These are phyloP conservation scores for Candida sp. DNA, from an alignment of 1,139 yeast genomes.

Conservation along the genomic window DNA sequence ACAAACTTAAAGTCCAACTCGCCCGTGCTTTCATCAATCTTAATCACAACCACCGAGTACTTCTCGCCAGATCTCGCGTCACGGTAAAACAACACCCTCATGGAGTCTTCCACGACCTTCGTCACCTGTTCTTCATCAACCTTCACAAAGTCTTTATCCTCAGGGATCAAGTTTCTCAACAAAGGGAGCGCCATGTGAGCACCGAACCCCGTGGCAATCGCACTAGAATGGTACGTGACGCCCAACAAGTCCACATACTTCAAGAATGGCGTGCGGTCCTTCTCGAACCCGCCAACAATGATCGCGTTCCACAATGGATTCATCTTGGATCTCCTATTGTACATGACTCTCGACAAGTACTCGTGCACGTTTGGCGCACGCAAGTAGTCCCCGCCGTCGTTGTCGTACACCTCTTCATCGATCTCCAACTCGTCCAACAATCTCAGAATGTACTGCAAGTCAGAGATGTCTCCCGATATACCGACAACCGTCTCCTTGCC, in stretches of 20 bases:
- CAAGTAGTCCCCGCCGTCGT: conserved; percentile 72
- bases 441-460: conserved; percentile 83
- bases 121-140: conserved; percentile 79
- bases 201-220: conserved; percentile 97
- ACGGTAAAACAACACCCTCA: conserved; percentile 95
- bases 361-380: conserved; percentile 90
- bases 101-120: conserved; percentile 75
- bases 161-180: conserved; percentile 82
- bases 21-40: conserved; percentile 42
- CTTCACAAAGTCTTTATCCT: conserved; percentile 73
- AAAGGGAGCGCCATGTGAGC: conserved; percentile 93
- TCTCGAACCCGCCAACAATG: conserved; percentile 88
- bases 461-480: conserved; percentile 93
- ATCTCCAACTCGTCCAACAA: conserved; percentile 76
- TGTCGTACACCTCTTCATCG: conserved; percentile 79
- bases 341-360: conserved; percentile 83
- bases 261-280: conserved; percentile 68
- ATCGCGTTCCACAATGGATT: conserved; percentile 97
- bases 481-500: conserved; percentile 93
- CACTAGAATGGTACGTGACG: conserved; percentile 86
- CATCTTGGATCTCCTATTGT: conserved; percentile 89
- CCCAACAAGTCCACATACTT: conserved; percentile 92
- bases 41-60: conserved; percentile 82
- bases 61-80: conserved; percentile 95
- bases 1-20: conserved; percentile 54